Conservation (phyloP, 192 early-diverging fungal species). For the Coemansia sp. region DNA sequence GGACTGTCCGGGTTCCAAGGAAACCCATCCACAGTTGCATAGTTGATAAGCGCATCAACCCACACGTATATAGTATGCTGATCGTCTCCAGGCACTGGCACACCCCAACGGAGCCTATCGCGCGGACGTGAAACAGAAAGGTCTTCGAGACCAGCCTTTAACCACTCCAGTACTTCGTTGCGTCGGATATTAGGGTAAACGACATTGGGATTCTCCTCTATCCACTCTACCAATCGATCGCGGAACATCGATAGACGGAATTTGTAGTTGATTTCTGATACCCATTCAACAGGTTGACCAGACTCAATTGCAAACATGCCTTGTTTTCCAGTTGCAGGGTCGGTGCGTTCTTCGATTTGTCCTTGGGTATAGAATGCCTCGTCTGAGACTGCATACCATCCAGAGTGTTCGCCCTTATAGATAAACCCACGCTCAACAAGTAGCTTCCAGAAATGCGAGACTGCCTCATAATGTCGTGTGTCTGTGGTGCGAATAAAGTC, state of each 20-base stretch:
- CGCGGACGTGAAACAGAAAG: constrained; percentile 83
- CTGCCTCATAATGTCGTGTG: constrained; percentile 65
- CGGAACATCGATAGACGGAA: constrained; percentile 72
- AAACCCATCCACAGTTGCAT: constrained; percentile 83
- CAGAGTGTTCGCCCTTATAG: constrained; percentile 87
- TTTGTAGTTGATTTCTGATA: constrained; percentile 90
- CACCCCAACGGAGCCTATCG: constrained; percentile 83
- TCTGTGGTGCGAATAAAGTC: constrained; percentile 91
- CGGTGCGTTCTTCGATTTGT: constrained; percentile 67
- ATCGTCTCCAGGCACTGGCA: constrained; percentile 83
- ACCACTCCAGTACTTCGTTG: constrained; percentile 67
- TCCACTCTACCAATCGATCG: constrained; percentile 65
- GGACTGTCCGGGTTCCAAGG: constrained; percentile 58
- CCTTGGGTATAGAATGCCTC: constrained; percentile 82
- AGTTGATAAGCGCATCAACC: constrained; percentile 94
- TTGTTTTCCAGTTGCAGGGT: constrained; percentile 19
- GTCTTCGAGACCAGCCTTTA: constrained; percentile 63
- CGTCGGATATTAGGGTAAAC: constrained; percentile 65
- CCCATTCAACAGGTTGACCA: constrained; percentile 86
- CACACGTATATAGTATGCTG: constrained; percentile 95
- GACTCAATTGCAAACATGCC: constrained; percentile 68
- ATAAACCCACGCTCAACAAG: constrained; percentile 73
- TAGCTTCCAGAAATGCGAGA: constrained; percentile 70
- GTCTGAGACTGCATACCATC: constrained; percentile 96
- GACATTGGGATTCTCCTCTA: constrained; percentile 62